Evolutionary conservation across 2,329 filamentous ascomycete species (phyloP), one percentile per base, ranked within the genome.

Genomic region (Beauveria asiatica): DNA sequence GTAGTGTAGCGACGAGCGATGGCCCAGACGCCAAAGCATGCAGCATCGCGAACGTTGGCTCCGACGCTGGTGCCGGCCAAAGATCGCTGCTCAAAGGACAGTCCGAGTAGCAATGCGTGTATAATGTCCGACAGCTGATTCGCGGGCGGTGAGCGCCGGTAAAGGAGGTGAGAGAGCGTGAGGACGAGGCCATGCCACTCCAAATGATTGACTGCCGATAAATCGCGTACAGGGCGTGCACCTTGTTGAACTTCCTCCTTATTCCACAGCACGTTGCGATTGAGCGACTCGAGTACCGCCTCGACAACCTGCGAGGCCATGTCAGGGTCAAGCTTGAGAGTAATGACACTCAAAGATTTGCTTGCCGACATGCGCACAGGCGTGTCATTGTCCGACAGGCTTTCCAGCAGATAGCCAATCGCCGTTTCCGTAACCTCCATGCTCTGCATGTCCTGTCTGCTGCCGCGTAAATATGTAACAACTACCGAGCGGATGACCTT

Each of bases 21-120:
- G 1, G 92, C 89, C 94, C 94, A 99, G 25, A 97, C 87, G 7
- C 94, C 94, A 70, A 97, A 99, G 70, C 92, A 97, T 3, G 94
- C 91, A 13, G 94, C 93, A 75, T 99, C 94, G 51, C 94, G 85
- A 17, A 99, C 92, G 66, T 95, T 96, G 1, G 90, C 88, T 2
- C 94, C 94, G 11, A 93, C 80, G 3, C 90, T 92, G 13, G 83
- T 85, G n/a, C 94, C 93, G 3, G 90, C 91, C 0, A 90, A 83
- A 50, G 88, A 89, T 61, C 92, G 83, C 68, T 96, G 91, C 72
- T 99, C 92, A 69, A 97, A 99, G 1, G 86, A 85, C 27, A 97
- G 78, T 0, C 91, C 92, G 10, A 89, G 82, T 0, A 96, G 75
- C 17, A 97, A 78, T 2, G 89, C 86, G 61, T 89, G 85, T 2